Base-by-base conservation (phyloP, 306 rosid genomes). In the Gynostemma pentaphyllum region DNA sequence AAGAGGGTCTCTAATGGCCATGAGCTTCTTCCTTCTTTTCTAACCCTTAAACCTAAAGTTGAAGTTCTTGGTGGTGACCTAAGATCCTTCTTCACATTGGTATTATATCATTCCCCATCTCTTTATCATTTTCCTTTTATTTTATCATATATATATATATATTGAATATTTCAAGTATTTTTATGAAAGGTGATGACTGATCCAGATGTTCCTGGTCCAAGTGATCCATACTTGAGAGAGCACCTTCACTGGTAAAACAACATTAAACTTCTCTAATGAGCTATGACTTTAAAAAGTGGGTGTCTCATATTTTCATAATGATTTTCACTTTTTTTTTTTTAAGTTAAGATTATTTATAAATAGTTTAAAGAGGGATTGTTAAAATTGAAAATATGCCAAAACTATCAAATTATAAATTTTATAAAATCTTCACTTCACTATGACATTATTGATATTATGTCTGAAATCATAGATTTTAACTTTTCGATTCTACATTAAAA, bases 191-290 rank as follows among this genome's bases (percentile, higher is more conserved):
- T 91, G 56, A 82, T 91, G 95, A 91, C 85, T 52, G 96, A 91
- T 63, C 96, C 98, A 37, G 96, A 91, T 39, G 98, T 88, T 32
- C 98, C 98, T 14, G 96, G 98, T 66, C 98, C 98, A 4, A 88
- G 98, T 83, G 96, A 91, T 70, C 98, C 98, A 15, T 91, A 80
- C 74, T 66, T 91, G 62, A 82, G 82, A 72, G 96, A 91, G 75
- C 97, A 87, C 66, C 73, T 91, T 26, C 97, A 91, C 81, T 87
- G 96, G 96, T 91, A 83, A n/a, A n/a, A n/a, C n/a, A n/a, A n/a
- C n/a, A n/a, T n/a, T 57, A 10, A 24, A n/a, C n/a, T 55, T 10
- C 62, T 55, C 30, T 55, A 12, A n/a, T n/a, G n/a, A n/a, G n/a
- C n/a, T n/a, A n/a, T n/a, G n/a, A n/a, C n/a, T n/a, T n/a, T n/a